Percentiles rank a stretch among this genome's conserved stretches.
These are phyloP conservation scores for Tricholoma furcatifolium DNA, from an alignment of 768 basidiomycete genomes.

Conservation along the genomic window DNA sequence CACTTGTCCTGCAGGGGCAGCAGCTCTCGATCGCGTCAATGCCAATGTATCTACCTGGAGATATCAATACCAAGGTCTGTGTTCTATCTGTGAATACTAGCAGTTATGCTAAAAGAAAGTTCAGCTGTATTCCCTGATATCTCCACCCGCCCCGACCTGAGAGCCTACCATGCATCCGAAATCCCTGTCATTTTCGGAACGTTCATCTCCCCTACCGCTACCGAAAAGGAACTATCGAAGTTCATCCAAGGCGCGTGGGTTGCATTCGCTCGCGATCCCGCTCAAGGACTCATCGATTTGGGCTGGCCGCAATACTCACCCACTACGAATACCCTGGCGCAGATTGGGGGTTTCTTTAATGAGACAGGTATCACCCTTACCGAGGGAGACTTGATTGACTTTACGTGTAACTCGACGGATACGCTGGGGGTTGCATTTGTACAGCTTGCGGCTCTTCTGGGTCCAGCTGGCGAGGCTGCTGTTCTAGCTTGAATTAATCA, in stretches of 20 bases:
- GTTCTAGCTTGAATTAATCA: neutral
- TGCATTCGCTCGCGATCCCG: slow-evolving; percentile 38
- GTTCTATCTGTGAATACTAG: slow-evolving; percentile 17
- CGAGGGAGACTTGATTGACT: slow-evolving; percentile 5
- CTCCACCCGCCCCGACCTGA: slow-evolving; percentile 28
- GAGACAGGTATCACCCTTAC: slow-evolving; percentile 5
- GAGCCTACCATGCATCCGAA: slow-evolving; percentile 37
- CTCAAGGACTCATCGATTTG: slow-evolving; percentile 21
- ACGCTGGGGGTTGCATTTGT: neutral
- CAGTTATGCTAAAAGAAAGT: slow-evolving; percentile 16
- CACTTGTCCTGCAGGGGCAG: slow-evolving; percentile 10
- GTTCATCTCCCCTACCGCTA: slow-evolving; percentile 19
- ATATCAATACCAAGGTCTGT: slow-evolving; percentile 22
- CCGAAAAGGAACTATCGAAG: slow-evolving; percentile 26
- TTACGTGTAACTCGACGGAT: slow-evolving; percentile 5
- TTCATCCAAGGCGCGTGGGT: slow-evolving; percentile 38
- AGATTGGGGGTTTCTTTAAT: slow-evolving; percentile 13
- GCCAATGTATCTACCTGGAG: slow-evolving; percentile 16
- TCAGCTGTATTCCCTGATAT: slow-evolving; percentile 36
- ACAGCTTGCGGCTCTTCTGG: neutral
- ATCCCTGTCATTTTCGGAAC: slow-evolving; percentile 40
- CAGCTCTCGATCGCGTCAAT: slow-evolving; percentile 2
- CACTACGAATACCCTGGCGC: slow-evolving; percentile 6
- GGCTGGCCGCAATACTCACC: slow-evolving; percentile 25
- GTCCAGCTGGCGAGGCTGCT: neutral